Base-by-base conservation (phyloP, 192 early-diverging fungal genomes). In the Geranomyces michiganensis region DNA sequence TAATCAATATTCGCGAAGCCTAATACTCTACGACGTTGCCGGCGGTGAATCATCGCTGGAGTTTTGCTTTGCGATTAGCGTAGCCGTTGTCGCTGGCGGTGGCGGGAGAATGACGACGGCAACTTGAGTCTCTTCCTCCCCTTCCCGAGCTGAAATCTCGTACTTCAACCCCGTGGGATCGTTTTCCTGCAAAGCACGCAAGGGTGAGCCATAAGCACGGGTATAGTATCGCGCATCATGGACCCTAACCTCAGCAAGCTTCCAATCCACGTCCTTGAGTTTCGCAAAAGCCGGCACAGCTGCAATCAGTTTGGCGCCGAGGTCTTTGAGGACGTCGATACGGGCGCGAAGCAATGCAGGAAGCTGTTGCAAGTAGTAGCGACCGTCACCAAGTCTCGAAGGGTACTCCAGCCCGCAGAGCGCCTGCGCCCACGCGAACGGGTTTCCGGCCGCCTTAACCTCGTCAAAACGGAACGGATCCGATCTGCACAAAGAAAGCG, bases 401-500 rank as follows among this genome's bases (percentile, higher is more conserved):
- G 62, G 68, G 51, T 45, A 70, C n/a, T 62, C 33, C 15, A 70
- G 17, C 22, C 74, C 78, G 33, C 64, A 77, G 24, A 79, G 22
- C 8, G 47, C 14, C 59, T 79, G 78, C 33, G 67, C 65, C 78
- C 78, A 79, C 15, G 14, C 19, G 44, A 72, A 80, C 10, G 74
- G 74, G 32, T 61, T 44, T 1, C 78, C 74, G 17, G 67, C 67
- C 17, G 70, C 71, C 15, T 32, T 26, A 19, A 36, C 36, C 14
- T 45, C 21, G 44, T 65, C 47, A 47, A 79, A 78, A 0, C 26
- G 41, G 70, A 72, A 72, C n/a, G 67, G 67, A 10, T 41, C 32
- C 6, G 59, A 10, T 17, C 62, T 72, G 17, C 19, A 32, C 27
- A 62, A 24, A 31, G 17, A 55, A 36, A 24, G 32, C 29, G 22